Conservation (phyloP, 2,329 filamentous ascomycete species). For the Rachicladosporium sp. region DNA sequence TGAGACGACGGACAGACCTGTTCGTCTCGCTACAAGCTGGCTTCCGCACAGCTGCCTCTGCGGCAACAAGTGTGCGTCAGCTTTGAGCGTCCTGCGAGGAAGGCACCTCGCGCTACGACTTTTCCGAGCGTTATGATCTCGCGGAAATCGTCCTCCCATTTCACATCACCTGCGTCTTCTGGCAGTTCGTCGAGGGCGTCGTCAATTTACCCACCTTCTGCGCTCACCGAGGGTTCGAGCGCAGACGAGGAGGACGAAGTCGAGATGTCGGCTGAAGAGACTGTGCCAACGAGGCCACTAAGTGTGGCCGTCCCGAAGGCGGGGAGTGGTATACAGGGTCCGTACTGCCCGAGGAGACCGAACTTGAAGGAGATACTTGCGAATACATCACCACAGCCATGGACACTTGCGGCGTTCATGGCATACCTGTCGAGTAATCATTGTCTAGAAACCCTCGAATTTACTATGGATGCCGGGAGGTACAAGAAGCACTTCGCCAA, state of each 20-base stretch:
- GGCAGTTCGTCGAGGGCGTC: slow-evolving; percentile 15
- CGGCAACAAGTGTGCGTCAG: slow-evolving; percentile 16
- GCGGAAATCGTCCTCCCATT: slow-evolving; percentile 17
- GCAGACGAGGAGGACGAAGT: slow-evolving; percentile 36
- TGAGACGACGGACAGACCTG: slow-evolving; percentile 6
- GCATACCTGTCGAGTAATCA: slow-evolving; percentile 94
- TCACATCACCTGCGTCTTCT: slow-evolving; percentile 17
- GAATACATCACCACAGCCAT: slow-evolving; percentile 75
- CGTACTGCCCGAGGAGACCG: slow-evolving; percentile 50
- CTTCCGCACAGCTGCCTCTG: slow-evolving; percentile 20
- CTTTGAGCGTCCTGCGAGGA: slow-evolving; percentile 9
- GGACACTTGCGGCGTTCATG: slow-evolving; percentile 87
- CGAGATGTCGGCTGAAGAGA: slow-evolving; percentile 34
- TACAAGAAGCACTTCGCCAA: slow-evolving; percentile 59
- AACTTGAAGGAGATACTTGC: slow-evolving; percentile 78
- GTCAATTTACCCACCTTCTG: slow-evolving; percentile 14
- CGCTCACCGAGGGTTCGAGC: slow-evolving; percentile 23
- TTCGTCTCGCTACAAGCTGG: slow-evolving; percentile 17
- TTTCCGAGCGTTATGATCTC: slow-evolving; percentile 20
- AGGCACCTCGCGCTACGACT: slow-evolving; percentile 10
- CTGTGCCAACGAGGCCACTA: slow-evolving; percentile 30
- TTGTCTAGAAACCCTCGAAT: slow-evolving; percentile 90
- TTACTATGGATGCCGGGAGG: slow-evolving; percentile 83
- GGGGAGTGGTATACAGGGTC: slow-evolving; percentile 26
- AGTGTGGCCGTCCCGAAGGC: slow-evolving; percentile 37